phyloP scores from a whole-genome alignment of 805 yeast genomes.

The Cyberlindnera xylosilytica region DNA sequence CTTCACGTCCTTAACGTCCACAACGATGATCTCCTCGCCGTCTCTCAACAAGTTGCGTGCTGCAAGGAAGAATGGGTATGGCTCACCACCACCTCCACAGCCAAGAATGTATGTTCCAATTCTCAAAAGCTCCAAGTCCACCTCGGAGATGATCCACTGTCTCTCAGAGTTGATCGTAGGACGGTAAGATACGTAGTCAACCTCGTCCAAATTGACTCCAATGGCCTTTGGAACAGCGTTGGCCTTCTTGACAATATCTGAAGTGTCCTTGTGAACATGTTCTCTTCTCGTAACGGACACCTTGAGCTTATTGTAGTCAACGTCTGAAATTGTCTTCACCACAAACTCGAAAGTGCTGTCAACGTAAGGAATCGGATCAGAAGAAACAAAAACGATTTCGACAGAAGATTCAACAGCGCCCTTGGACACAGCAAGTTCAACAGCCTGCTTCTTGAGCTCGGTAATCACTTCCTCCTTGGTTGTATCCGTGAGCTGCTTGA shows the following conservation, averaged over 20 bases:
- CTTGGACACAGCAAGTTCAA: constrained; percentile 21
- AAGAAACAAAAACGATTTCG: constrained; percentile 25
- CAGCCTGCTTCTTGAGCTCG: constrained; percentile 22
- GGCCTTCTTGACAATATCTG: constrained; percentile 6
- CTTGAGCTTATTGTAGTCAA: constrained; percentile 24
- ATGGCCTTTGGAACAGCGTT: neutral
- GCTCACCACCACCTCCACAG: constrained; percentile 52
- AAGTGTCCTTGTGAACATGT: constrained; percentile 7
- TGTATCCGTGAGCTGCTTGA: constrained; percentile 19
- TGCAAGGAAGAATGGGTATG: constrained; percentile 38
- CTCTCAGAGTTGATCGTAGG: constrained; percentile 14
- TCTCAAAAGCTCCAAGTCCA: constrained; percentile 38
- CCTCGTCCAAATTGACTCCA: constrained; percentile 11
- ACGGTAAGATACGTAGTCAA: constrained; percentile 25
- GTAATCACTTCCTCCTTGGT: constrained; percentile 31
- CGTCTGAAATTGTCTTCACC: constrained; percentile 22
- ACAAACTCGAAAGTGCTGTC: constrained; percentile 26
- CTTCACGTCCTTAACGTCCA: constrained; percentile 22
- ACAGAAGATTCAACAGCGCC: constrained; percentile 28
- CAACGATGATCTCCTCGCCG: constrained; percentile 36
- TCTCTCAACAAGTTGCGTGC: constrained; percentile 31
- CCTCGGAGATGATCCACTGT: constrained; percentile 28
- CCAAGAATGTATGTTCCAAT: constrained; percentile 48
- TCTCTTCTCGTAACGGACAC: neutral
- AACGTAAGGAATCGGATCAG: constrained; percentile 32